Evolutionary conservation across 139 green algal species (phyloP).

Genomic region (Tetradesmus lagerheimii): DNA sequence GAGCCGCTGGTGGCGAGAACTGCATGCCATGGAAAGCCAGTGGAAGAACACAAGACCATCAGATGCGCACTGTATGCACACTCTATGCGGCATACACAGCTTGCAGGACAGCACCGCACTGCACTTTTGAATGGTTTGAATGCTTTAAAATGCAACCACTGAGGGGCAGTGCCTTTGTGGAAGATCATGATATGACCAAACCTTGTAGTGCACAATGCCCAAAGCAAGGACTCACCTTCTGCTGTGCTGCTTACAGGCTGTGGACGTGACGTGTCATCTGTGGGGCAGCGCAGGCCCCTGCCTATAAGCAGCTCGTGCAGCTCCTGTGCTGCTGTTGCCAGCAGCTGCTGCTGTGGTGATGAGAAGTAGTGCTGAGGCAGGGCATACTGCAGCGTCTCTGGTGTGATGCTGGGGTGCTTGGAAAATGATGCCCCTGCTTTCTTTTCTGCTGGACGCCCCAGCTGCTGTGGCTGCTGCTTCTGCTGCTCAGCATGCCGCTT

Average conservation of each 20-base stretch:
- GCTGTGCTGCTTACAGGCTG: no score
- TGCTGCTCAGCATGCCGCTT: not conserved
- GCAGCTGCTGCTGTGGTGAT: not conserved
- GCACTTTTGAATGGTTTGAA: no score
- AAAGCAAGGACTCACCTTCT: not conserved
- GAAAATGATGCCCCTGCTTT: not conserved
- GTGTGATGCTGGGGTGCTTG: not conserved
- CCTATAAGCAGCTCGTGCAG: not conserved
- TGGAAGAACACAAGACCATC: no score
- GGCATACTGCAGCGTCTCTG: not conserved
- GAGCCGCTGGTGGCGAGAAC: not conserved
- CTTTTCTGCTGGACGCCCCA: not conserved
- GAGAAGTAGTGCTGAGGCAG: not conserved
- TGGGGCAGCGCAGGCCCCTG: not conserved
- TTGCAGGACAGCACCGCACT: conserved; percentile 5
- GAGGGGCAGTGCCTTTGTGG: no score
- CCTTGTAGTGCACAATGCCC: no score
- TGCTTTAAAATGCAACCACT: no score
- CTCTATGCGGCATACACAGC: not conserved
- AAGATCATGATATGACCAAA: no score
- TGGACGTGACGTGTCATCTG: not conserved
- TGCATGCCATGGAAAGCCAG: no score
- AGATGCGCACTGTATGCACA: not conserved
- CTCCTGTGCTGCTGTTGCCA: not conserved
- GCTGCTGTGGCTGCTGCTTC: not conserved